A percentile compares a stretch with the other conserved stretches of the same genome.
Conservation (phyloP, 192 early-diverging fungal genomes). For the Coemansia sp. region DNA sequence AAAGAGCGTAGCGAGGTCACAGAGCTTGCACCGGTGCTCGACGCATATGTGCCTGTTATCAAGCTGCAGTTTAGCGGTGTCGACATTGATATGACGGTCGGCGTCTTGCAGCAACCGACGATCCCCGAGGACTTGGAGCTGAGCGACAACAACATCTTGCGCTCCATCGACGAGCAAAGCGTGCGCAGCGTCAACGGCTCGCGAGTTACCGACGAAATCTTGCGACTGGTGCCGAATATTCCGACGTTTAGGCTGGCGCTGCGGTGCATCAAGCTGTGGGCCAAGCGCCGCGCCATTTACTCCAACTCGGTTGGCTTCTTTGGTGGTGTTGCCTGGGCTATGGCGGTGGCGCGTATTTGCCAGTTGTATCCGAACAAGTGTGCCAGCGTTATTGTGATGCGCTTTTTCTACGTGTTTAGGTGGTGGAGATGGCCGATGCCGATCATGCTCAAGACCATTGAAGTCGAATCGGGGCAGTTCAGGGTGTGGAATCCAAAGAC, state of each 20-base stretch:
- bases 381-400: constrained; percentile 78
- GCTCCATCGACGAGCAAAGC: constrained; percentile 82
- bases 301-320: constrained; percentile 98
- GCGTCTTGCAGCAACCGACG: constrained; percentile 66
- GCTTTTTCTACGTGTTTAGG: constrained; percentile 86
- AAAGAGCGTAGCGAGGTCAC: constrained; percentile 79
- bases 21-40: constrained; percentile 80
- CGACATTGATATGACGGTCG: constrained; percentile 92
- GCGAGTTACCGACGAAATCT: constrained; percentile 94
- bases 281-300: constrained; percentile 89
- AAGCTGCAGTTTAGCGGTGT: constrained; percentile 92
- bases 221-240: constrained; percentile 91
- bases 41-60: constrained; percentile 95
- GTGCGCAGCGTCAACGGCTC: constrained; percentile 93
- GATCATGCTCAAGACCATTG: constrained; percentile 82
- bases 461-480: constrained; percentile 81
- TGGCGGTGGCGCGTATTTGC: constrained; percentile 91
- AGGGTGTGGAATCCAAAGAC: constrained; percentile 95
- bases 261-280: constrained; percentile 96
- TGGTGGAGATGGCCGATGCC: constrained; percentile 96
- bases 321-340: constrained; percentile 98
- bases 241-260: constrained; percentile 85
- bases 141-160: constrained; percentile 78
- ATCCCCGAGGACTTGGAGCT: constrained; percentile 87
- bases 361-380: constrained; percentile 96